Conservation (phyloP, 1,284 basidiomycete genomes). For the Hemileia vastatrix region DNA sequence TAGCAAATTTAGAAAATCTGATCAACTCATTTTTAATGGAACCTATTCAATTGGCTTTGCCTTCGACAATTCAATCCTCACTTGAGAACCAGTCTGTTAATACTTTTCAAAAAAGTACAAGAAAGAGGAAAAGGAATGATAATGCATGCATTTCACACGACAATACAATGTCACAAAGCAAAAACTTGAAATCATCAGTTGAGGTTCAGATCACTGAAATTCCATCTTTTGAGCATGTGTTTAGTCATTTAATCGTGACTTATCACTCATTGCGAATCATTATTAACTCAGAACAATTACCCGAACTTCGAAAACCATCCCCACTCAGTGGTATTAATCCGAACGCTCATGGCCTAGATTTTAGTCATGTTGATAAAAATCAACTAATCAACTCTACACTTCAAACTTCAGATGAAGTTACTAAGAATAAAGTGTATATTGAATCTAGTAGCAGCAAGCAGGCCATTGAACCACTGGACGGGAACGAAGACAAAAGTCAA, state of each 20-base stretch:
- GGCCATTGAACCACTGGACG: neutral
- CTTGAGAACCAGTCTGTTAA: neutral
- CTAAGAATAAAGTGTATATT: neutral
- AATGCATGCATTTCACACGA: too few relatives aligned
- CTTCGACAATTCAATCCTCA: neutral
- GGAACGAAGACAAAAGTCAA: neutral
- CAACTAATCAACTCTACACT: neutral
- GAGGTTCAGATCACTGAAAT: too few relatives aligned
- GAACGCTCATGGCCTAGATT: neutral
- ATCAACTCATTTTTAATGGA: neutral
- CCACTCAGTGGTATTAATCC: too few relatives aligned
- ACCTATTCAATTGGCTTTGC: neutral
- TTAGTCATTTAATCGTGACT: too few relatives aligned
- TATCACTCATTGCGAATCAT: too few relatives aligned
- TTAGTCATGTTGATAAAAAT: neutral
- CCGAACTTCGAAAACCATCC: too few relatives aligned
- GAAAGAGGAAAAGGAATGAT: too few relatives aligned
- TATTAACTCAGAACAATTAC: too few relatives aligned
- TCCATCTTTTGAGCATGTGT: too few relatives aligned
- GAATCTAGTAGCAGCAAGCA: neutral
- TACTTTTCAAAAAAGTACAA: neutral
- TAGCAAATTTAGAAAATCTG: too few relatives aligned
- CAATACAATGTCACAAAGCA: too few relatives aligned
- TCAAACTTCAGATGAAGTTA: conserved; percentile 8
- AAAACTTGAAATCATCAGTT: too few relatives aligned